phyloP scores from a whole-genome alignment of 257 asterid genomes.

The Solanum appendiculatum region DNA sequence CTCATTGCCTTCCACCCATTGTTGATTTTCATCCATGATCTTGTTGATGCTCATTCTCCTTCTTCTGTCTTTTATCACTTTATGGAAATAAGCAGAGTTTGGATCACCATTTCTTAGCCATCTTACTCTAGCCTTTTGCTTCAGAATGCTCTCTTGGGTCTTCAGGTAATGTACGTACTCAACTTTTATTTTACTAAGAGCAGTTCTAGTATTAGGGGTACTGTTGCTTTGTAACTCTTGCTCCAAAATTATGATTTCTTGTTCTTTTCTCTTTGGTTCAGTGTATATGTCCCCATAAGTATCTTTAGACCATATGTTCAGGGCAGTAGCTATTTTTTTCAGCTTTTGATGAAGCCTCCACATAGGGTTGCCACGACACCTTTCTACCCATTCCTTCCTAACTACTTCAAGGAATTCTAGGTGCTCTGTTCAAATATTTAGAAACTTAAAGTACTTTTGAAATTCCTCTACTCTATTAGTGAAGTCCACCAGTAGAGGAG shows the following conservation, averaged over 20 bases:
- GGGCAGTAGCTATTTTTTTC: not conserved
- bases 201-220: not conserved
- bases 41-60: not conserved
- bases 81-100: too few species aligned
- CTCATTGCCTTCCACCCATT: too few species aligned
- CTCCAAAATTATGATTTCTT: not conserved
- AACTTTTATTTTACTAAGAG: not conserved
- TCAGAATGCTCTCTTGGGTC: not conserved
- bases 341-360: not conserved
- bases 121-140: too few species aligned
- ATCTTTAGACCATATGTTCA: not conserved
- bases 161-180: too few species aligned
- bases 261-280: not conserved
- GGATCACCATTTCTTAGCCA: not conserved
- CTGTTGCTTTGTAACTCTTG: not conserved
- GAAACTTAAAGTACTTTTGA: not conserved
- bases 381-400: not conserved
- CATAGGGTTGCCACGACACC: not conserved
- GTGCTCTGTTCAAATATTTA: not conserved
- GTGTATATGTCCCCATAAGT: not conserved
- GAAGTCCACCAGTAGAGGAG: not conserved
- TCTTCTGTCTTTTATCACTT: not conserved
- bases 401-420: rapidly evolving
- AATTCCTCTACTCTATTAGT: not conserved
- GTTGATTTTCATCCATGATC: too few species aligned